Percentiles rank a stretch among this genome's conserved stretches.
Conservation (phyloP, 257 asterid species). For the Capsicum rhomboideum region DNA sequence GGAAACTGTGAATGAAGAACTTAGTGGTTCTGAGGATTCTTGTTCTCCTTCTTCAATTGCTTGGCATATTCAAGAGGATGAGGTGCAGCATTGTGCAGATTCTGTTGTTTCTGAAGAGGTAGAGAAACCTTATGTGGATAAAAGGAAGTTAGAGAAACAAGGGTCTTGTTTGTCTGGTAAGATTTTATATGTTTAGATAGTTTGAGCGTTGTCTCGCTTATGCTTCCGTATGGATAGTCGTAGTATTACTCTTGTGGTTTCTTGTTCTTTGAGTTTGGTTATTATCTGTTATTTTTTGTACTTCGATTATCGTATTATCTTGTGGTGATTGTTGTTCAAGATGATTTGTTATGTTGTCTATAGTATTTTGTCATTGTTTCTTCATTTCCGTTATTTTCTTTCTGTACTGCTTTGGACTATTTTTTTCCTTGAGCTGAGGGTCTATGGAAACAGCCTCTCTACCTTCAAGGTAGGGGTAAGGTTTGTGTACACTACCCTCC, state of each 20-base stretch:
- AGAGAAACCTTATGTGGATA: constrained; percentile 24
- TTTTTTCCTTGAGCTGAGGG: background rate
- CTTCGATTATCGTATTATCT: background rate
- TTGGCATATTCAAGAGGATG: constrained; percentile 29
- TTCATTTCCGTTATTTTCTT: background rate
- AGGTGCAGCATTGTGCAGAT: constrained; percentile 11
- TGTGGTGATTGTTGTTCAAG: background rate
- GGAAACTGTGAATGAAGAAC: constrained; percentile 35
- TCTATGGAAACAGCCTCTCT: background rate
- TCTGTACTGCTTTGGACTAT: background rate
- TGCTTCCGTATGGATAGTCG: background rate
- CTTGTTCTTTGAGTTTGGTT: background rate
- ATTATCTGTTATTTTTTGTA: background rate
- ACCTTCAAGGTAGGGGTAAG: background rate
- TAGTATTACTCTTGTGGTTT: background rate
- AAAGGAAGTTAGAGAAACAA: constrained; percentile 43
- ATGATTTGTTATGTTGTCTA: no score
- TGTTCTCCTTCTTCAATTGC: constrained; percentile 39
- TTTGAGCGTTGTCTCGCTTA: background rate
- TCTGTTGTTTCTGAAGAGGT: constrained; percentile 23
- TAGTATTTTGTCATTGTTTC: no score
- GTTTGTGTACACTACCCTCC: background rate
- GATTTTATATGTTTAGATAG: background rate
- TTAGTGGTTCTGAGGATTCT: constrained; percentile 34
- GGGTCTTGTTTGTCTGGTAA: constrained; percentile 55